phyloP scores from a whole-genome alignment of 371 early-diverging fungal species.

The Gilbertella persicaria region DNA sequence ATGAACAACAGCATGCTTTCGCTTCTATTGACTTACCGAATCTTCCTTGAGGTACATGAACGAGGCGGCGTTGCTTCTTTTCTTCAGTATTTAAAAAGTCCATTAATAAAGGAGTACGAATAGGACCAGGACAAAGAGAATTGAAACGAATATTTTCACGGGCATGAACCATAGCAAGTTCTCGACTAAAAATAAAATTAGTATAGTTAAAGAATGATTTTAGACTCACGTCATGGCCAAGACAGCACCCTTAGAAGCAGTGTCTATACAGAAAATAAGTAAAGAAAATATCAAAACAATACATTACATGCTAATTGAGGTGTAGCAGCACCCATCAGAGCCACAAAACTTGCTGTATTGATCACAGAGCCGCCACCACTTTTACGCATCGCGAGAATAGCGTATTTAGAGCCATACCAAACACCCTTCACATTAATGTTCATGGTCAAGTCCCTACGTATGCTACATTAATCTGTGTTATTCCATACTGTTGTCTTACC shows the following conservation, averaged over 20 bases:
- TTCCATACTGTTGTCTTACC: slow-evolving; percentile 47
- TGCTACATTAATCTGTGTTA: slow-evolving; percentile 1
- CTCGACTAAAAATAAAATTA: slow-evolving; percentile 53
- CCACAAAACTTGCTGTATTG: slow-evolving; percentile 88
- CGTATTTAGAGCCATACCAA: slow-evolving; percentile 89
- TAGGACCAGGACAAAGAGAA: slow-evolving; percentile 87
- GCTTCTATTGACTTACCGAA: slow-evolving; percentile 60
- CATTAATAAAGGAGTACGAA: slow-evolving; percentile 83
- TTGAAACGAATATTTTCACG: slow-evolving; percentile 90
- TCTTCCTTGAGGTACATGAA: slow-evolving; percentile 86
- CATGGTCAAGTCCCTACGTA: slow-evolving; percentile 68
- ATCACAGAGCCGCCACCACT: slow-evolving; percentile 80
- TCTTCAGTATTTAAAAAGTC: slow-evolving; percentile 85
- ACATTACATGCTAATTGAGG: slow-evolving; percentile 83
- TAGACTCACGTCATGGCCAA: slow-evolving; percentile 78
- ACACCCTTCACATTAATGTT: slow-evolving; percentile 90
- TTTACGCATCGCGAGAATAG: slow-evolving; percentile 77
- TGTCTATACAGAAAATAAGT: slow-evolving; percentile 50
- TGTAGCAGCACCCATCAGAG: slow-evolving; percentile 85
- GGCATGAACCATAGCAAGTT: slow-evolving; percentile 86
- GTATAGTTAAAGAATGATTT: neutral
- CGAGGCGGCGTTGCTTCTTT: slow-evolving; percentile 81
- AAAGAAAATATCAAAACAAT: slow-evolving; percentile 3
- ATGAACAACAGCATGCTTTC: neutral
- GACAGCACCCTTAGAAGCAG: slow-evolving; percentile 89